Evolutionary conservation across 345 rosid species (phyloP).

Genomic region (Aquilaria yunnanensis): DNA sequence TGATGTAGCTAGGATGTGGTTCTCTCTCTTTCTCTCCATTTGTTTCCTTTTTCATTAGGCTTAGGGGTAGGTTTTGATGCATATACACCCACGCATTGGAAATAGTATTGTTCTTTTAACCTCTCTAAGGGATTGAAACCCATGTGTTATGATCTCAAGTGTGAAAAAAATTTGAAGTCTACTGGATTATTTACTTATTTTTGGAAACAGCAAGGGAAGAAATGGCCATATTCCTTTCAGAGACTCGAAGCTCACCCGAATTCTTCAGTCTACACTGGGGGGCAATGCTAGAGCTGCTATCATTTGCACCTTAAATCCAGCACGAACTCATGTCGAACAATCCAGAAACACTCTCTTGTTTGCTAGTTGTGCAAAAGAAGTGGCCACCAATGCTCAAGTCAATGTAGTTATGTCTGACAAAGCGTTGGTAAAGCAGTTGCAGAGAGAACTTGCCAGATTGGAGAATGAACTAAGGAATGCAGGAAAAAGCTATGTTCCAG

Average conservation of each 20-base stretch:
- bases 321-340: conserved; percentile 86
- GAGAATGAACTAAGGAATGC: conserved; percentile 58
- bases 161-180: too few species aligned
- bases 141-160: too few species aligned
- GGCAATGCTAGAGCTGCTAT: conserved; percentile 94
- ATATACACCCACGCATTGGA: too few species aligned
- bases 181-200: conserved; percentile 7
- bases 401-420: conserved; percentile 86
- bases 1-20: not conserved
- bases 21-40: not conserved
- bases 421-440: conserved; percentile 82
- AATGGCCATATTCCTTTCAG: conserved; percentile 84
- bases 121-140: too few species aligned
- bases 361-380: conserved; percentile 96
- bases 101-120: not conserved
- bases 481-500: conserved; percentile 28
- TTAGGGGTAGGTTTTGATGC: not conserved
- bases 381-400: conserved; percentile 83
- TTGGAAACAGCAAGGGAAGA: conserved; percentile 83
- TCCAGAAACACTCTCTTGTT: conserved; percentile 90
- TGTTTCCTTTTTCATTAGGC: not conserved
- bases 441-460: conserved; percentile 80
- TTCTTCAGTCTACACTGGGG: conserved; percentile 85
- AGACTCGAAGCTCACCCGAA: conserved; percentile 95
- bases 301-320: conserved; percentile 94